phyloP scores from a whole-genome alignment of 129 eudicot genomes.

The Pittosporum tobira region DNA sequence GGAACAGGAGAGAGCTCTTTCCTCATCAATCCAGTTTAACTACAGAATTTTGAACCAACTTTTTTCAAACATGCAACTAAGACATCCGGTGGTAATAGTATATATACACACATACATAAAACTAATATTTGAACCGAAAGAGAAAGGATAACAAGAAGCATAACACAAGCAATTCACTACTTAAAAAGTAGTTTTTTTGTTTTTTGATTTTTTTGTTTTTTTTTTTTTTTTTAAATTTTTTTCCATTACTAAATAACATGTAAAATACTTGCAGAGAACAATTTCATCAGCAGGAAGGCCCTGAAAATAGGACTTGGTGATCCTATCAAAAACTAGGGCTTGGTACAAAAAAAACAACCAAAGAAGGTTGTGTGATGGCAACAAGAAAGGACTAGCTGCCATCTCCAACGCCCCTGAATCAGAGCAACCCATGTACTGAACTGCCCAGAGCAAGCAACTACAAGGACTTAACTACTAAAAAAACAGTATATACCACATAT shows the following conservation, averaged over 20 bases:
- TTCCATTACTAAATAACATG: not conserved
- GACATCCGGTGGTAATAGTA: too few relatives aligned
- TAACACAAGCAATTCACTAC: not conserved
- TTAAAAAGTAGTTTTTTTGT: constrained; percentile 10
- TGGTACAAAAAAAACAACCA: constrained; percentile 69
- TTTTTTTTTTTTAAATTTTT: not conserved
- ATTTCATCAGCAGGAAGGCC: constrained; percentile 25
- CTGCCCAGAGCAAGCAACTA: constrained; percentile 19
- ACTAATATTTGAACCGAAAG: not conserved
- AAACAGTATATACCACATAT: constrained; percentile 4
- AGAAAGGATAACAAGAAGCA: not conserved
- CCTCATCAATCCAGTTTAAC: too few relatives aligned
- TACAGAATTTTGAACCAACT: too few relatives aligned
- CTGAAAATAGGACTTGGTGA: constrained; percentile 39
- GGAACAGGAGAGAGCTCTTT: not conserved
- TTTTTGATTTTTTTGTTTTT: not conserved
- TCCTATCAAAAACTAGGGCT: constrained; percentile 50
- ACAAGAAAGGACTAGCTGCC: constrained; percentile 24
- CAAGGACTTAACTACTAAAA: constrained; percentile 15
- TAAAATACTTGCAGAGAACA: constrained; percentile 23
- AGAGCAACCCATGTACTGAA: constrained; percentile 29
- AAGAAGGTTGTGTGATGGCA: constrained; percentile 58
- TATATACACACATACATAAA: not conserved
- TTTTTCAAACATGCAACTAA: too few relatives aligned
- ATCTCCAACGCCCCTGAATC: constrained; percentile 52